Base-by-base conservation (phyloP, 164 flowering plant genomes). In the grape (Vitis vinifera) region DNA sequence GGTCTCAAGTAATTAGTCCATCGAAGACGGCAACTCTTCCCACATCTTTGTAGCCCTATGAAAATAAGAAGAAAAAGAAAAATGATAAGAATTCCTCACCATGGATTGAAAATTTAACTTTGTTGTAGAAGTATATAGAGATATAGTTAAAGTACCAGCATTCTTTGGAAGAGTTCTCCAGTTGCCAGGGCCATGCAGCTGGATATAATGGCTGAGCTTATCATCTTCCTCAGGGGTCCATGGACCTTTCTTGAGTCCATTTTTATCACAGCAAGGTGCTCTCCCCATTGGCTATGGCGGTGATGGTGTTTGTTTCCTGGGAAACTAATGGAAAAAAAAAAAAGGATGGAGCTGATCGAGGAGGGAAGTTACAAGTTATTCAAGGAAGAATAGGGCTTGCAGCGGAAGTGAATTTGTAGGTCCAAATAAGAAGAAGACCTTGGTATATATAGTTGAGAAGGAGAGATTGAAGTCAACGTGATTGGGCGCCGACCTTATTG, bases 1-100 rank as follows among this genome's bases (percentile, higher is more conserved):
- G 94, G 94, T 58, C 94, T 78, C 44, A 89, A 71, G 53, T 89
- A 89, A 49, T 89, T 89, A 0, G 91, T 89, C 94, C 94, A 89
- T 12, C 94, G 72, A 16, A 89, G 90, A 11, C 94, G 76, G 68
- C 94, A 89, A 68, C 94, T 89, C 78, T 89, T 89, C 14, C 94
- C 94, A 76, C 94, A 89, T 68, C 94, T 82, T 50, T 86, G 80
- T 9, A 89, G 83, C 37, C 88, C 92, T 70, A 61, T 30, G n/a
- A 61, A 30, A 29, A 51, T 1, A 51, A 19, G 1, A 49, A 56
- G 8, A 56, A 29, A 29, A 53, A 49, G 14, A 1, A 49, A 2
- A 4, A 56, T 55, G 1, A 7, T 29, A 10, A 16, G 9, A 55
- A 55, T 13, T 16, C 8, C 12, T 12, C 10, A 0, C 11, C 15